Evolutionary conservation across 768 basidiomycete species (phyloP).

Genomic region (Lyophyllum atratum): DNA sequence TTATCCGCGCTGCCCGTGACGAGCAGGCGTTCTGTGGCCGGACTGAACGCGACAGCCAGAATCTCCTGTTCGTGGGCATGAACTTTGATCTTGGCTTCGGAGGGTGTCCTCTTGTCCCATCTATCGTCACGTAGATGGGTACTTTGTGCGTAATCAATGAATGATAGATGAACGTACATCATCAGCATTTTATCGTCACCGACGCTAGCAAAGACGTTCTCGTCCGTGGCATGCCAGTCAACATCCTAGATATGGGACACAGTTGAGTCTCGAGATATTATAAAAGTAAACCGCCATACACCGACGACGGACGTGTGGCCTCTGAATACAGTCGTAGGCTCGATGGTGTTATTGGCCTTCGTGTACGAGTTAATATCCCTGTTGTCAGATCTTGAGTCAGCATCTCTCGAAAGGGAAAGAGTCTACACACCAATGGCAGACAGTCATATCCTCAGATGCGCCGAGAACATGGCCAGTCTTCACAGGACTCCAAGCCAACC

Average conservation of each 20-base stretch:
- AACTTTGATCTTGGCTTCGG: conserved; percentile 67
- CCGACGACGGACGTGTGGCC: conserved; percentile 94
- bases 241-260: conserved; percentile 67
- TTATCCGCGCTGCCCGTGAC: conserved; percentile 95
- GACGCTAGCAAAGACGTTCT: conserved; percentile 89
- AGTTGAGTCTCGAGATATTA: neutral
- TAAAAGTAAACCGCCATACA: conserved; percentile 43
- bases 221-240: conserved; percentile 87
- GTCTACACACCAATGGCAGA: conserved; percentile 81
- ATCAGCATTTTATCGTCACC: conserved; percentile 95
- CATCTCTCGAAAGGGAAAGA: neutral
- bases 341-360: conserved; percentile 75
- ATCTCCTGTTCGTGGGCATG: conserved; percentile 93
- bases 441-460: conserved; percentile 93
- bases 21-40: conserved; percentile 73
- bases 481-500: conserved; percentile 88
- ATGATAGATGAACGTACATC: conserved; percentile 60
- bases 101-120: conserved; percentile 87
- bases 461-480: conserved; percentile 86
- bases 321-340: conserved; percentile 80
- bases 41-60: conserved; percentile 88
- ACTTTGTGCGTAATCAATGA: neutral
- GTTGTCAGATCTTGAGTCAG: conserved; percentile 9
- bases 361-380: conserved; percentile 94
- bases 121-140: conserved; percentile 38